Percentiles rank a stretch among this genome's conserved stretches.
Conservation (phyloP, 306 rosid genomes). For the Sicyos baderoa region DNA sequence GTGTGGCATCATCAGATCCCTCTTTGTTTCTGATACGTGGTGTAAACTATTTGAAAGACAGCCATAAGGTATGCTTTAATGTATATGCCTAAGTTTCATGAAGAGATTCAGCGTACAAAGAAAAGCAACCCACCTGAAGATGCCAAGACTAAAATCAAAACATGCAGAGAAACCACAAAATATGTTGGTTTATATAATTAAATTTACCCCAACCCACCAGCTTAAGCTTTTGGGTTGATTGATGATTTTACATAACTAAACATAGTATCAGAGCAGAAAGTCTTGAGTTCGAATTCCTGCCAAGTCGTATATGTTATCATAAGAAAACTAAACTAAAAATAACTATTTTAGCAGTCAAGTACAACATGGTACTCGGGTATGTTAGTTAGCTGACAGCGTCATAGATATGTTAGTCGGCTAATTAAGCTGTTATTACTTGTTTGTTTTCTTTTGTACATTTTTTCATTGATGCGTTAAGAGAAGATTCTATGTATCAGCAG, state of each 20-base stretch:
- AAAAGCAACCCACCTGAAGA: not conserved
- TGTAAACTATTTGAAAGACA: slow-evolving; percentile 48
- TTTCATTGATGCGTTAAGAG: not conserved
- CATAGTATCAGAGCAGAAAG: too few relatives aligned
- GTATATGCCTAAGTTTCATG: slow-evolving; percentile 4
- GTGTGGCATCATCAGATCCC: slow-evolving; percentile 69
- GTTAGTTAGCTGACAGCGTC: not conserved
- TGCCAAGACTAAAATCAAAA: slow-evolving; percentile 1
- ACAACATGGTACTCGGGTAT: not conserved
- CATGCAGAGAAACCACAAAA: not conserved
- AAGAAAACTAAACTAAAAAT: too few relatives aligned
- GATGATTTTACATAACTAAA: too few relatives aligned
- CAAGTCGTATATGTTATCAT: too few relatives aligned
- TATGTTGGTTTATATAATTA: too few relatives aligned
- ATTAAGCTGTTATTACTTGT: not conserved
- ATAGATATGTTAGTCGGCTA: not conserved
- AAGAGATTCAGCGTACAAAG: not conserved
- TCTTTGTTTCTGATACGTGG: slow-evolving; percentile 78
- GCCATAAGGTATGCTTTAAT: slow-evolving; percentile 44
- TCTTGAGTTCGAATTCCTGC: too few relatives aligned
- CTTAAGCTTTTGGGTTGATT: too few relatives aligned
- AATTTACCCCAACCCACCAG: too few relatives aligned
- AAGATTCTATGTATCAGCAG: not conserved
- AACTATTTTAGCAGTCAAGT: not conserved
- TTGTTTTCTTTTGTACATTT: not conserved